Evolutionary conservation across 305 asterid genomes (phyloP).

Genomic region (Rubia occidens): DNA sequence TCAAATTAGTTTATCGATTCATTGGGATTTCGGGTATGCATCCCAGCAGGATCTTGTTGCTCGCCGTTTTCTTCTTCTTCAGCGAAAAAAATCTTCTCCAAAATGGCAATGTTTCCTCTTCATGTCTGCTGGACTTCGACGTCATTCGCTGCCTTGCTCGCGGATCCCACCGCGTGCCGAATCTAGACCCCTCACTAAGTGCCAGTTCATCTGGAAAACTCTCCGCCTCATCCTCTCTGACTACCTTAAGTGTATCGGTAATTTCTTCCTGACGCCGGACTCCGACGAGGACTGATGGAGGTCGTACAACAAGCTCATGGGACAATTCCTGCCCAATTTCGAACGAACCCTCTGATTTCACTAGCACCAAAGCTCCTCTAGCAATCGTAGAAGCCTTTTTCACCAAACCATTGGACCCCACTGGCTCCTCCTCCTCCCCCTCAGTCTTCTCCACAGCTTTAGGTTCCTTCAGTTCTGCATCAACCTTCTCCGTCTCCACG

Average conservation of each 20-base stretch:
- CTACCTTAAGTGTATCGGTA: too few relatives aligned
- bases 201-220: background rate
- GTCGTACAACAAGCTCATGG: too few relatives aligned
- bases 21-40: conserved; percentile 5
- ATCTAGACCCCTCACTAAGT: conserved; percentile 21
- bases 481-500: conserved; percentile 21
- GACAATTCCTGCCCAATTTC: too few relatives aligned
- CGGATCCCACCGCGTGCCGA: conserved; percentile 17
- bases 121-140: conserved; percentile 58
- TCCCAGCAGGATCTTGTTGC: conserved; percentile 12
- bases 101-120: conserved; percentile 3
- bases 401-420: conserved; percentile 58
- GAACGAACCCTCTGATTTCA: too few relatives aligned
- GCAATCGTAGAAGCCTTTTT: too few relatives aligned
- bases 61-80: conserved; percentile 18
- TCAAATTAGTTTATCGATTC: background rate
- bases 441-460: conserved; percentile 16
- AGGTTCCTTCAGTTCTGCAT: conserved; percentile 22
- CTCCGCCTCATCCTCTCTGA: background rate
- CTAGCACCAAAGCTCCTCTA: too few relatives aligned
- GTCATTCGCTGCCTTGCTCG: conserved; percentile 28
- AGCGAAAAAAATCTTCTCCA: conserved; percentile 15
- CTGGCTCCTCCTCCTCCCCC: conserved; percentile 14
- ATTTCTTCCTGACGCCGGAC: too few relatives aligned
- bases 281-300: too few relatives aligned